Evolutionary conservation across 1,139 yeast genomes (phyloP), one percentile per base, ranked within the genome.

Genomic region (Scheffersomyces stambukii): DNA sequence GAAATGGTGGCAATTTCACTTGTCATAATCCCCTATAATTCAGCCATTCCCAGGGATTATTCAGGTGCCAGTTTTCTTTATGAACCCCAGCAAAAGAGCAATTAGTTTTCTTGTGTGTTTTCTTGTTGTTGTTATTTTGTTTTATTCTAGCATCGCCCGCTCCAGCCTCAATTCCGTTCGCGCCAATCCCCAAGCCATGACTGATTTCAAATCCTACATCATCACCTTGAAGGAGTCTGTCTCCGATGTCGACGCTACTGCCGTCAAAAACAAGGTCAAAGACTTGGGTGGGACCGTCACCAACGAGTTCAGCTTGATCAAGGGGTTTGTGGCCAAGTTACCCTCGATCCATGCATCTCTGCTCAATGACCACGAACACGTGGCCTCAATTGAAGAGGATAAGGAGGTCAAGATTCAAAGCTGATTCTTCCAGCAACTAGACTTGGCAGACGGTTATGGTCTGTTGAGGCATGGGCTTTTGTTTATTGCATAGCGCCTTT

Each of bases 261-360:
- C 53, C 14, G 36, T 67, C 36, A 60, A 67, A 42, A 35, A 44
- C 28, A 56, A 57, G 42, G 43, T 67, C 35, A 21, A 39, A 20
- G 66, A 65, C 24, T 46, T 76, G 28, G 89, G 89, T 19, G 91
- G 88, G 28, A 62, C 62, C 29, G 68, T 81, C 45, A 70, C 75
- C 33, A 77, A 74, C 40, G 85, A 81, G 44, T 81, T 72, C 55
- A 59, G 71, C 30, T 61, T 81, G 52, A 77, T 81, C 59, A 80
- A 80, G 60, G 89, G 86, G 1, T 80, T 77, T 44, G 61, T 74
- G 29, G 76, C 68, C 35, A 66, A 70, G 41, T 55, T 77, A 38
- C 82, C 84, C 21, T 48, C 60, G 4, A 37, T 64, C 38, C 78
- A 71, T 43, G 57, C 69, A 21, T 32, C 69, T 6, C 49, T 77